Evolutionary conservation across 345 rosid species (phyloP), one percentile per base, ranked within the genome.

Genomic region (Acer saccharum): DNA sequence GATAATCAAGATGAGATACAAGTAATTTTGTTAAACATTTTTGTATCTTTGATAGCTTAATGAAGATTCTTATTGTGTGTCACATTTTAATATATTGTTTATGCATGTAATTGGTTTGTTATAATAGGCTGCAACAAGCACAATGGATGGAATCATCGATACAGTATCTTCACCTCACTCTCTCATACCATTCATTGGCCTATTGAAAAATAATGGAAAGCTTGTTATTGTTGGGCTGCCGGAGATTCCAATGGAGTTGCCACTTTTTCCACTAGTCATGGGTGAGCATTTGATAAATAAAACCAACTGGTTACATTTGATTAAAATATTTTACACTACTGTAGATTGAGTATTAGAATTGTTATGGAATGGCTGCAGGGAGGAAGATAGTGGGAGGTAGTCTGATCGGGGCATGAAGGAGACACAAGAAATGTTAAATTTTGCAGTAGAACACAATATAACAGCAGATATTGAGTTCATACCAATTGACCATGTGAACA

Each of bases 381-480:
- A 84, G 94, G 80, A 90, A 86, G 81, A 64, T 77, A 32, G 68
- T 86, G 0, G 89, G 78, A 12, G 94, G 92, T 0, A 88, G 89
- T 4, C 0, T 16, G 25, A 83, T 79, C 29, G 92, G 92, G 94
- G 90, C 6, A 79, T 87, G 84, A 80, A 81, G 71, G 93, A 89
- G 81, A 87, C 91, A 0, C 87, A 84, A 71, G 74, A 25, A 25
- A 87, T 90, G 92, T 62, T 85, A 5, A 82, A 90, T 70, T 87
- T 91, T 67, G 89, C 93, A 25, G 92, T 89, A 0, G 65, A 87
- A 63, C 90, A 87, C 75, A 69, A 74, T 55, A 76, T 90, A 8
- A 84, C 74, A 41, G 81, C 93, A 1, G 90, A 90, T 16, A 77
- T 88, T 35, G 96, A 91, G 68, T 74, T 91, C 10, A 83, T 88